Percentiles rank a stretch among this genome's conserved stretches.
These are phyloP conservation scores for Colletotrichum cuscutae DNA, from an alignment of 2,329 filamentous ascomycete species.

Conservation along the genomic window DNA sequence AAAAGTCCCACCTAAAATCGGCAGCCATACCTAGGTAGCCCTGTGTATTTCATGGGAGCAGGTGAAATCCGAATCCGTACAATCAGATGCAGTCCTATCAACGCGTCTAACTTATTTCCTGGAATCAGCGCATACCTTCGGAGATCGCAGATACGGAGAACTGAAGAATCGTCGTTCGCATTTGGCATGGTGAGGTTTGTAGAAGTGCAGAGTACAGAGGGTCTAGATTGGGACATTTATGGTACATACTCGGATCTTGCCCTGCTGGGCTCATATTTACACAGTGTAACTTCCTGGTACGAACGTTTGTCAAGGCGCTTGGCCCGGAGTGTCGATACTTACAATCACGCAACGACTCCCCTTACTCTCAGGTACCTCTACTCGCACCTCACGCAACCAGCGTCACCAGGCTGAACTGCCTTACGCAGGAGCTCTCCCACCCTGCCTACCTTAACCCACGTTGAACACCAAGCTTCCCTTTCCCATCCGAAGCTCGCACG, in stretches of 20 bases:
- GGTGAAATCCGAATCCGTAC: no score
- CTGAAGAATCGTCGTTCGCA: no score
- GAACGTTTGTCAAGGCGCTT: background rate
- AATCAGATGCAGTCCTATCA: no score
- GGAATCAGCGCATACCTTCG: no score
- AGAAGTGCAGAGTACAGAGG: background rate
- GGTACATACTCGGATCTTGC: background rate
- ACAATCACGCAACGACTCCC: no score
- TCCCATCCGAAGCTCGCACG: slow-evolving; percentile 34
- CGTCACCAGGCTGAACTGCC: slow-evolving; percentile 56
- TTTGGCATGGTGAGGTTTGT: no score
- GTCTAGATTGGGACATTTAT: no score
- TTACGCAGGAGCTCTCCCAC: slow-evolving; percentile 47
- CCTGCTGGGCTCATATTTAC: background rate
- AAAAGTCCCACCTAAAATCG: background rate
- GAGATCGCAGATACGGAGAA: no score
- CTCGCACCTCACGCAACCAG: slow-evolving; percentile 21
- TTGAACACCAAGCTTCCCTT: slow-evolving; percentile 38
- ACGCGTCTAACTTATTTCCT: no score
- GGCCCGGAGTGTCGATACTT: background rate
- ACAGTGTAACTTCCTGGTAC: background rate
- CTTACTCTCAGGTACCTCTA: slow-evolving; percentile 2
- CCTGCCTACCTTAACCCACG: background rate
- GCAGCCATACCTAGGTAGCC: background rate
- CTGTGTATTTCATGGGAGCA: background rate